Conservation (phyloP, 352 stramenopile genomes). For the Globisporangium lucens region DNA sequence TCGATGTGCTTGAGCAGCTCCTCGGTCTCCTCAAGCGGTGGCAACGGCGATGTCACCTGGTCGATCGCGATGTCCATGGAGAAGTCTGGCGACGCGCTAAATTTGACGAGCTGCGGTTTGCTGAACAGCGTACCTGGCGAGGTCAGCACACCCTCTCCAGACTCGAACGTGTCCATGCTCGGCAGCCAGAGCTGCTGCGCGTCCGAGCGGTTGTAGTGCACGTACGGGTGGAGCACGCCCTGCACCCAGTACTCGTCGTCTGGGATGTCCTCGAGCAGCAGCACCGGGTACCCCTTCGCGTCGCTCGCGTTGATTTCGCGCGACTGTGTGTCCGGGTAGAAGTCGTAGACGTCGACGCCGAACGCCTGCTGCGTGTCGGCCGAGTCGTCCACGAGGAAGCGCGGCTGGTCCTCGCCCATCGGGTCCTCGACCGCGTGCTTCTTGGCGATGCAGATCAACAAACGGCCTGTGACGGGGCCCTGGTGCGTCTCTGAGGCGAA, state of each 20-base stretch:
- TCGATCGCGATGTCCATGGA: conserved; percentile 42
- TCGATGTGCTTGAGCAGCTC: conserved; percentile 66
- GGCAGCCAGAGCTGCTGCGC: conserved; percentile 34
- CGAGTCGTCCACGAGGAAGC: conserved; percentile 35
- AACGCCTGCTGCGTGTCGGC: conserved; percentile 40
- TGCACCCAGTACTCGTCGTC: conserved; percentile 44
- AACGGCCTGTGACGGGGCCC: conserved; percentile 31
- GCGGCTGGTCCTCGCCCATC: conserved; percentile 32
- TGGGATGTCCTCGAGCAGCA: conserved; percentile 28
- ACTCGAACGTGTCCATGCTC: conserved; percentile 38
- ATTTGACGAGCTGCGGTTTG: conserved; percentile 42
- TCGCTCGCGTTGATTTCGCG: conserved; percentile 32
- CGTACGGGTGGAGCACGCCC: conserved; percentile 36
- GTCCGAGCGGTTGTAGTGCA: conserved; percentile 46
- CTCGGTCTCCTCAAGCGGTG: conserved; percentile 35
- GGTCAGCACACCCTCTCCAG: conserved; percentile 36
- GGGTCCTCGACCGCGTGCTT: conserved; percentile 30
- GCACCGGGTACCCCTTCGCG: conserved; percentile 28
- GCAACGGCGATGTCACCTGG: conserved; percentile 35
- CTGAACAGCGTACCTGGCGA: conserved; percentile 63
- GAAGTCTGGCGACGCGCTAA: conserved; percentile 27
- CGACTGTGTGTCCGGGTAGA: conserved; percentile 22
- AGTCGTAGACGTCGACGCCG: conserved; percentile 38
- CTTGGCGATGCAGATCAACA: conserved; percentile 41
- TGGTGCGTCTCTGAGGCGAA: conserved; percentile 24